phyloP scores from a whole-genome alignment of 768 basidiomycete species.

The Rhizopogon vulgaris region DNA sequence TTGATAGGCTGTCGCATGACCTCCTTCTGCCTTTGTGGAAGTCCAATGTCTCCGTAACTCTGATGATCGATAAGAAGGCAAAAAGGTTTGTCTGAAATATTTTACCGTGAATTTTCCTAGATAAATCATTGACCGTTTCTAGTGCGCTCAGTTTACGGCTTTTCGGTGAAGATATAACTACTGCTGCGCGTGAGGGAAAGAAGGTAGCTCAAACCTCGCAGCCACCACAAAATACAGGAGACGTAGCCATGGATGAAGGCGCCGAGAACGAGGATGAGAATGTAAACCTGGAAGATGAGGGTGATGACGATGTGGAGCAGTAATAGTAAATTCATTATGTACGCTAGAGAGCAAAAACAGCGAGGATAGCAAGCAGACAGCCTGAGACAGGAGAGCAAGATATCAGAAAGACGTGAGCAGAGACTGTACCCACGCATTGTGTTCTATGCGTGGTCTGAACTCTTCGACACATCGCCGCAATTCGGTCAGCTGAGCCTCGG shows the following conservation, averaged over 20 bases:
- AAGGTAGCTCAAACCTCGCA: conserved; percentile 11
- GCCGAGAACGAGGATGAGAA: conserved; percentile 1
- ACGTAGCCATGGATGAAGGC: background rate
- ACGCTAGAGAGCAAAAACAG: conserved; percentile 2
- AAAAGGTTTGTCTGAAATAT: conserved; percentile 61
- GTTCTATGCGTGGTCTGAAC: conserved; percentile 65
- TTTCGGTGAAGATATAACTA: conserved; percentile 75
- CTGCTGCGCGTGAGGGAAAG: conserved; percentile 31
- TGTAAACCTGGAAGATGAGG: background rate
- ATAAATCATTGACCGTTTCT: background rate
- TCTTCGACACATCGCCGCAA: conserved; percentile 59
- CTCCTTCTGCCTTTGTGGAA: conserved; percentile 95
- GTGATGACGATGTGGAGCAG: background rate
- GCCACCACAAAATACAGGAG: background rate
- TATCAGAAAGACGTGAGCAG: conserved; percentile 40
- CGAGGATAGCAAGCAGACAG: background rate
- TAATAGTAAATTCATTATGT: conserved; percentile 5
- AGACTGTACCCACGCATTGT: conserved; percentile 71
- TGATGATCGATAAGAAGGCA: conserved; percentile 96
- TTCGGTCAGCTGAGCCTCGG: conserved; percentile 32
- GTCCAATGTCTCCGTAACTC: conserved; percentile 75
- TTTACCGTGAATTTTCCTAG: background rate
- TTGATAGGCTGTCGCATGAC: conserved; percentile 61
- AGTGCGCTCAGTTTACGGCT: conserved; percentile 86
- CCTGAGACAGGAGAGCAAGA: background rate